Evolutionary conservation across 495 filamentous ascomycete genomes (phyloP).

Genomic region (Aspergillus hancockii): DNA sequence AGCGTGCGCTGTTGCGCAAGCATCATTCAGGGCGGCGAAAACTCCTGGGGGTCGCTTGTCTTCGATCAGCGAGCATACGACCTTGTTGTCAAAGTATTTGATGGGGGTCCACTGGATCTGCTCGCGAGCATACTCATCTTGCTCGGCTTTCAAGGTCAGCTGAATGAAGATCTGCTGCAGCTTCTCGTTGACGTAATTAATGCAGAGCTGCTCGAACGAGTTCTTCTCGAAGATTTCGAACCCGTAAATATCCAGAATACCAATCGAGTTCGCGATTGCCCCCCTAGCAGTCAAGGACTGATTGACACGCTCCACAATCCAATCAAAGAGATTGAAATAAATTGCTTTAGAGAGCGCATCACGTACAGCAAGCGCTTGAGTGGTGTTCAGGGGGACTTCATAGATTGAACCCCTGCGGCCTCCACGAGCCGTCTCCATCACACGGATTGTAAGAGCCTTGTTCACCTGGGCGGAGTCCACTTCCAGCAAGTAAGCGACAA

Average conservation of each 20-base stretch:
- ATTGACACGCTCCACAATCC: constrained; percentile 95
- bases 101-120: constrained; percentile 99
- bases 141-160: constrained; percentile 92
- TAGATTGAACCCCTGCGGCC: constrained; percentile 79
- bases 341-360: constrained; percentile 94
- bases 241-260: constrained; percentile 98
- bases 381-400: constrained; percentile 86
- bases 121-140: constrained; percentile 96
- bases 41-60: constrained; percentile 88
- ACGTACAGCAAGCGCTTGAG: constrained; percentile 88
- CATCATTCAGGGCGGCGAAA: constrained; percentile 95
- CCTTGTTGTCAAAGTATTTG: constrained; percentile 99
- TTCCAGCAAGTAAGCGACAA: constrained; percentile 90
- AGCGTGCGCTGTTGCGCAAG: constrained; percentile 94
- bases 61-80: constrained; percentile 97
- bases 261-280: constrained; percentile 77
- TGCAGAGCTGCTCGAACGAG: constrained; percentile 98
- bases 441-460: constrained; percentile 84
- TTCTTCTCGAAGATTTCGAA: constrained; percentile 99
- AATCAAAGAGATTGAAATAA: constrained; percentile 98
- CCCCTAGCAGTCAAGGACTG: constrained; percentile 80
- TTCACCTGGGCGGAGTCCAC: constrained; percentile 78
- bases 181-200: constrained; percentile 99
- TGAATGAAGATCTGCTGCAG: constrained; percentile 99
- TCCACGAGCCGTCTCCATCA: constrained; percentile 87